A percentile compares a stretch with the other conserved stretches of the same genome.
These are phyloP conservation scores for Ogataea naganishii DNA, from an alignment of 805 yeast genomes.

Conservation along the genomic window DNA sequence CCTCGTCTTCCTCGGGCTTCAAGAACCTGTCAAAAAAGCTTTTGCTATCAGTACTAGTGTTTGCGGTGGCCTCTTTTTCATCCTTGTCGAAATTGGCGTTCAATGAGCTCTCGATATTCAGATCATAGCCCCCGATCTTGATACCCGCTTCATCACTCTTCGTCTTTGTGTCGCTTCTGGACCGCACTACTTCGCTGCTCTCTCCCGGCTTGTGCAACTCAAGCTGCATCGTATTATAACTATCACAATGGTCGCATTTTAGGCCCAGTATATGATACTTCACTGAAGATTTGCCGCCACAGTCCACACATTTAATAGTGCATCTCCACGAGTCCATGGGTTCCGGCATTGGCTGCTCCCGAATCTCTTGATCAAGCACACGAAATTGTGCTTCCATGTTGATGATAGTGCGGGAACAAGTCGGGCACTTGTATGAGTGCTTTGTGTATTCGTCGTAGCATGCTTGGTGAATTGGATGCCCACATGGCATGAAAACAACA, in stretches of 20 bases:
- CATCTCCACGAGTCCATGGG: constrained; percentile 75
- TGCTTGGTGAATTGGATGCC: constrained; percentile 84
- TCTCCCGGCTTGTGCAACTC: constrained; percentile 59
- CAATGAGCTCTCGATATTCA: constrained; percentile 16
- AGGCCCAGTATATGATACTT: constrained; percentile 79
- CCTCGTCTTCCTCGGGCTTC: constrained; percentile 7
- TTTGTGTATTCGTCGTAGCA: constrained; percentile 79
- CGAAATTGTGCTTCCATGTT: constrained; percentile 88
- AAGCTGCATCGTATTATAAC: constrained; percentile 78
- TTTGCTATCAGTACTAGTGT: neutral
- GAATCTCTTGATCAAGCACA: constrained; percentile 76
- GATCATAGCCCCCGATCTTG: neutral
- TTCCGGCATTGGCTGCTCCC: constrained; percentile 66
- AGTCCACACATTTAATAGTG: constrained; percentile 75
- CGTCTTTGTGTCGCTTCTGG: neutral
- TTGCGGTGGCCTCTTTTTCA: constrained; percentile 1
- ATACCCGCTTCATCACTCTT: neutral
- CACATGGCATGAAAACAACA: constrained; percentile 89
- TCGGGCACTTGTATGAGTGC: constrained; percentile 85
- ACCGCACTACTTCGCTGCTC: constrained; percentile 3
- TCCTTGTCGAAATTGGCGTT: constrained; percentile 25
- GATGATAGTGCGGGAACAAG: constrained; percentile 74
- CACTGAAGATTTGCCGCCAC: constrained; percentile 72
- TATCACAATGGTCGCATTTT: constrained; percentile 77
- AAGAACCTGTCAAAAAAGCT: neutral